These are phyloP conservation scores for Neofusicoccum parvum DNA, from an alignment of 2,329 filamentous ascomycete genomes.

Conservation along the genomic window DNA sequence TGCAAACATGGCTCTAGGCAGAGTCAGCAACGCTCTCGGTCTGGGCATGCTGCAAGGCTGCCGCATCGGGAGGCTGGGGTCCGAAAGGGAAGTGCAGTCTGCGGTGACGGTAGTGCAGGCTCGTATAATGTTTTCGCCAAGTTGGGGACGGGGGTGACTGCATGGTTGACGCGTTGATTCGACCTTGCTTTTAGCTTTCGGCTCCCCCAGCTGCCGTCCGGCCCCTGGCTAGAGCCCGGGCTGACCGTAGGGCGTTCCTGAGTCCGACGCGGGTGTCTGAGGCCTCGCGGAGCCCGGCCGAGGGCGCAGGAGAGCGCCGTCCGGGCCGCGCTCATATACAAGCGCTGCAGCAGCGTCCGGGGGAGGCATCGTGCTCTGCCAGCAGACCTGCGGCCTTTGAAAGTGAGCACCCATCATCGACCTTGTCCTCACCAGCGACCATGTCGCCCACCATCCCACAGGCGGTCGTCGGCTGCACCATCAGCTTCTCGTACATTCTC, in stretches of 20 bases:
- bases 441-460: conserved; percentile 41
- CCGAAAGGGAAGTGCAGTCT: not conserved
- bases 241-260: not conserved
- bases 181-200: not conserved
- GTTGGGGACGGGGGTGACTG: not conserved
- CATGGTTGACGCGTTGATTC: conserved; percentile 5
- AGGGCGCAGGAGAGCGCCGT: not conserved
- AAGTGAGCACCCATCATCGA: not conserved
- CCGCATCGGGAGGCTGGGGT: not conserved
- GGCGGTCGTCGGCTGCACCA: conserved; percentile 48
- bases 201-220: conserved; percentile 4
- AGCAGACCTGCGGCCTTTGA: not conserved
- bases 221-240: not conserved
- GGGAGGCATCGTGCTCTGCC: not conserved
- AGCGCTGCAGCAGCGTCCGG: not conserved
- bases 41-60: not conserved
- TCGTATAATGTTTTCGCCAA: conserved; percentile 4
- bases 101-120: not conserved
- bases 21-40: not conserved
- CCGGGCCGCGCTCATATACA: conserved; percentile 6
- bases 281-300: not conserved
- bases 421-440: not conserved
- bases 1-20: not conserved
- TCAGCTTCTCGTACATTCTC: conserved; percentile 53
- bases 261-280: not conserved